A percentile compares a stretch with the other conserved stretches of the same genome.
Conservation (phyloP, 495 filamentous ascomycete genomes). For the Penicillium lagena region DNA sequence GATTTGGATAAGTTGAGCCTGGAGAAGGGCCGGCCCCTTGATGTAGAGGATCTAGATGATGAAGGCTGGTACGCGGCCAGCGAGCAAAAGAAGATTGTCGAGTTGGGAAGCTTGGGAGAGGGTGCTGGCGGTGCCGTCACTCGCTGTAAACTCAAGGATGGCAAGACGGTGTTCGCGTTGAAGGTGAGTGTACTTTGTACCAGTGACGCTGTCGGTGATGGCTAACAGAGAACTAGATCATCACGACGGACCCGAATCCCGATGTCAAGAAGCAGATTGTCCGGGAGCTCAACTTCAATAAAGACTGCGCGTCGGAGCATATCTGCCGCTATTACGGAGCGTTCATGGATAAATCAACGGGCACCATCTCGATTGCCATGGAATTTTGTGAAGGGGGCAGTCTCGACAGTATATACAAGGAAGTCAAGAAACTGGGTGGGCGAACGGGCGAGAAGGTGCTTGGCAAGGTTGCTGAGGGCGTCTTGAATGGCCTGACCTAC, state of each 20-base stretch:
- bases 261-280: conserved; percentile 98
- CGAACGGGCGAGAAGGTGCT: conserved; percentile 95
- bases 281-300: conserved; percentile 94
- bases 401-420: conserved; percentile 91
- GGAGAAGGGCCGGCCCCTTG: conserved; percentile 72
- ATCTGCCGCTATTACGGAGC: conserved; percentile 97
- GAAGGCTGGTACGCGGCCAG: conserved; percentile 92
- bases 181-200: conserved; percentile 58
- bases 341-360: conserved; percentile 85
- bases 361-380: conserved; percentile 97
- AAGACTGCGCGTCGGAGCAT: conserved; percentile 86
- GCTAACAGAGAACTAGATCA: conserved; percentile 56
- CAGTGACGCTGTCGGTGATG: conserved; percentile 3
- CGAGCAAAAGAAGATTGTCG: conserved; percentile 76
- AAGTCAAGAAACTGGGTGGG: conserved; percentile 90
- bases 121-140: conserved; percentile 96
- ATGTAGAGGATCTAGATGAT: conserved; percentile 92
- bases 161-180: conserved; percentile 90
- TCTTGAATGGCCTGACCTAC: conserved; percentile 90
- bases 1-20: conserved; percentile 68
- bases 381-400: conserved; percentile 97
- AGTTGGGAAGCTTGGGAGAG: conserved; percentile 87
- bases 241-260: conserved; percentile 94
- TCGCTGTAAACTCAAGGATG: conserved; percentile 76
- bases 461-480: conserved; percentile 95